These are phyloP conservation scores for Exophiala calicioides DNA, from an alignment of 2,329 filamentous ascomycete species.

Conservation along the genomic window DNA sequence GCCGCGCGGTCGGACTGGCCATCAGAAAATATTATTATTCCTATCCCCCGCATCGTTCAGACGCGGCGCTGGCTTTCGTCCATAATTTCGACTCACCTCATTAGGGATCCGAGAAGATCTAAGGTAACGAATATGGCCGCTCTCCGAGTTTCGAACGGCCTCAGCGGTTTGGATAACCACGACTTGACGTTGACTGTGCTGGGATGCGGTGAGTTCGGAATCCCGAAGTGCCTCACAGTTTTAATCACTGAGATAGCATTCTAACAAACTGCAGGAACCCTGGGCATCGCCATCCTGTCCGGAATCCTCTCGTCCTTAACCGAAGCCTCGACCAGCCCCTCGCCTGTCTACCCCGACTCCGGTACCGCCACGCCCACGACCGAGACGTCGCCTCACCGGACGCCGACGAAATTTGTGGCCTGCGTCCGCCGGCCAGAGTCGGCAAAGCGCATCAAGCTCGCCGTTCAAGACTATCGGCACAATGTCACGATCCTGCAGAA, in stretches of 20 bases:
- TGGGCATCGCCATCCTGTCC: slow-evolving; percentile 81
- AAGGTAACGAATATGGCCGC: slow-evolving; percentile 13
- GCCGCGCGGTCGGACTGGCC: neutral
- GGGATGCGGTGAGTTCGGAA: slow-evolving; percentile 68
- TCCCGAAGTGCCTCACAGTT: neutral
- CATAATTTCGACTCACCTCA: too few relatives aligned
- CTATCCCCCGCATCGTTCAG: slow-evolving; percentile 10
- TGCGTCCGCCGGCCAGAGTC: slow-evolving; percentile 73
- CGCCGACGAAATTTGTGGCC: slow-evolving; percentile 76
- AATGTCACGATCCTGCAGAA: slow-evolving; percentile 68
- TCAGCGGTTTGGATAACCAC: slow-evolving; percentile 10
- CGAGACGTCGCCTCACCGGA: slow-evolving; percentile 51
- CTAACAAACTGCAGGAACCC: slow-evolving; percentile 60
- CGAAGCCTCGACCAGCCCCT: slow-evolving; percentile 38
- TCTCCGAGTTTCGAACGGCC: slow-evolving; percentile 19
- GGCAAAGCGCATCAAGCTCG: slow-evolving; percentile 66
- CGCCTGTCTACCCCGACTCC: slow-evolving; percentile 44
- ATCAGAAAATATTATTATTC: slow-evolving; percentile 5
- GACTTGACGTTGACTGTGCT: slow-evolving; percentile 69
- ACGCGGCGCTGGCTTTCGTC: neutral
- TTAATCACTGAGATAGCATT: neutral
- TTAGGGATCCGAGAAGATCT: too few relatives aligned
- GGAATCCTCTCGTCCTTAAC: slow-evolving; percentile 74
- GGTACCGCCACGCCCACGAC: slow-evolving; percentile 39
- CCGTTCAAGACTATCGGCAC: slow-evolving; percentile 60